Base-by-base conservation (phyloP, 2,329 filamentous ascomycete species). In the Beauveria australis region DNA sequence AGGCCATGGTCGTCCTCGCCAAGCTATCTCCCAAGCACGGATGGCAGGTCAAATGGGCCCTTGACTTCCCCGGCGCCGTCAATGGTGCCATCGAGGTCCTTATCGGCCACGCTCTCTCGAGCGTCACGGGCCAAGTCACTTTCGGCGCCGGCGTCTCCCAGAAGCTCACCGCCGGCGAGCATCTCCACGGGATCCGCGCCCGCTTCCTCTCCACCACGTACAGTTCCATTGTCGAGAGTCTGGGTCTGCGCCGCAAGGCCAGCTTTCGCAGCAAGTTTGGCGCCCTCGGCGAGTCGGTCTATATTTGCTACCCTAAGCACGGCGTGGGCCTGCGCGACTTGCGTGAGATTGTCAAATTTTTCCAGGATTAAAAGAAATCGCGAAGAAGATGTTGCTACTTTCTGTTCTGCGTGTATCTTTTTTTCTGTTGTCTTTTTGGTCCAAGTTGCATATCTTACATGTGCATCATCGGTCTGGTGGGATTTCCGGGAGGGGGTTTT, bases 31-130 rank as follows among this genome's bases (percentile, higher is more conserved):
- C 91, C 2, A 79, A 84, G 41, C 85, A 95, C 71, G 92, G 92
- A 59, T 95, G 91, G 85, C 92, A 97, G 77, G 88, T 96, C 71
- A 97, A 97, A 78, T 96, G 94, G 79, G 89, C 89, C n/a, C 85
- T 97, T 59, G 91, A 97, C 74, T 96, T 97, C 80, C 92, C 92
- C 0, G 85, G 84, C 28, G 84, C 92, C 1, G 89, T 92, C n/a
- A 90, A 85, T 49, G 92, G 92, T 52, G 88, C 89, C 40, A 96
- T 96, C 64, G 92, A 97, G 76, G 82, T 88, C 46, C 83, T 94
- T 46, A 89, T 95, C 67, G 85, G 89, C 43, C 82, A 88, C 69
- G 84, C 88, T 0, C 80, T 95, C 63, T 69, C 73, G 7, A 69
- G 70, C 46, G 72, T 84, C 55, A 75, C 77, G 1, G 78, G 79